Evolutionary conservation across 1,284 basidiomycete species (phyloP).

Genomic region (Marasmius fiardii): DNA sequence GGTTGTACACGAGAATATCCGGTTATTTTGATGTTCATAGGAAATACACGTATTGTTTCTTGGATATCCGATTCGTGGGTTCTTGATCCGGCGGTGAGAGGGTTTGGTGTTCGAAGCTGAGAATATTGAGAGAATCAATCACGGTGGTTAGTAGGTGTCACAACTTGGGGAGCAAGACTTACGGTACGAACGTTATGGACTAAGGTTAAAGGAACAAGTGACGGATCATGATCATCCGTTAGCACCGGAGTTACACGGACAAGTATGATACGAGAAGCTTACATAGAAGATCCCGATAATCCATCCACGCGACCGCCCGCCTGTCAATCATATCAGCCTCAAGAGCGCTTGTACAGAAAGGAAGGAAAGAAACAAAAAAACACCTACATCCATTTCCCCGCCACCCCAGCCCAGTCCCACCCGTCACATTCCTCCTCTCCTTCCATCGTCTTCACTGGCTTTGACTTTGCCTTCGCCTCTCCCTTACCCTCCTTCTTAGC

Average conservation of each 20-base stretch:
- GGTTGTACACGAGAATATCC: slow-evolving; percentile 38
- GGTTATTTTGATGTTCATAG: slow-evolving; percentile 42
- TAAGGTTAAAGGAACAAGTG: too few relatives aligned
- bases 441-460: not conserved
- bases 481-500: slow-evolving; percentile 19
- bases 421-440: slow-evolving; percentile 26
- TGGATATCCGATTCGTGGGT: slow-evolving; percentile 22
- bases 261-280: slow-evolving; percentile 20
- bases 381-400: slow-evolving; percentile 50
- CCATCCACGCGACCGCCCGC: slow-evolving; percentile 56
- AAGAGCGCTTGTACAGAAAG: not conserved
- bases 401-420: slow-evolving; percentile 59
- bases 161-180: not conserved
- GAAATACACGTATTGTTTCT: slow-evolving; percentile 53
- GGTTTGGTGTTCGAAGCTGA: slow-evolving; percentile 20
- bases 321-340: slow-evolving; percentile 23
- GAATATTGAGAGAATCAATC: not conserved
- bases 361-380: too few relatives aligned
- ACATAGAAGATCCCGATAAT: slow-evolving; percentile 52
- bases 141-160: not conserved
- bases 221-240: not conserved
- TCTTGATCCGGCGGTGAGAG: slow-evolving; percentile 23
- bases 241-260: not conserved
- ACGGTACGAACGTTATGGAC: slow-evolving; percentile 33
- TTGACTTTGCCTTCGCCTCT: slow-evolving; percentile 3